Base-by-base conservation (phyloP, 345 rosid species). In the Salix caprea region DNA sequence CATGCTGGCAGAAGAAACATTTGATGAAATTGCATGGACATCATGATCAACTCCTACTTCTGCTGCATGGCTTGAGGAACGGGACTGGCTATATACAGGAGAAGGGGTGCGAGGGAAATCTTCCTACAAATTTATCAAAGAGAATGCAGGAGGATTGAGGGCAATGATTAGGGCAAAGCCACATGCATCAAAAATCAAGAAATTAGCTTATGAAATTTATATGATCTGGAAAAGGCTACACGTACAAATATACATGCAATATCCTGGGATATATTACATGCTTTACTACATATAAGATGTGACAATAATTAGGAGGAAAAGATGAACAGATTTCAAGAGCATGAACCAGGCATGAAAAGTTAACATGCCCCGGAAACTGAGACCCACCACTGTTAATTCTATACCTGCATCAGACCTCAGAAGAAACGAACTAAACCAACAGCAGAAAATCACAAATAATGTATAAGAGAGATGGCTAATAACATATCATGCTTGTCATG, bases 121-220 rank as follows among this genome's bases (percentile, higher is more conserved):
- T 80, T 82, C 86, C 92, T 89, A 86, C 70, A 28, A 82, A 37
- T 67, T 81, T 73, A 77, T 72, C 65, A 79, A 85, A 58, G 74
- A 76, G 52, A 50, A 70, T 52, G 58, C 7, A 7, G 68, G 3
- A 15, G 9, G 24, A 13, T n/a, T 18, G 19, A 28, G 30, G 81
- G 39, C 26, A 18, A 56, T n/a, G 61, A 19, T 62, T 74, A 74
- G 50, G 8, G 54, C 10, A 48, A 71, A 50, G 70, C 19, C 58
- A 26, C 23, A 66, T 21, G 18, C 70, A 73, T 28, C 16, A 69
- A 7, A 42, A 18, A 30, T 18, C 21, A 19, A 68, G 12, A 13
- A 52, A 36, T 68, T 37, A 54, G 21, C 36, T 42, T 21, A 21
- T 36, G 16, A 50, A 54, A 40, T 62, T 46, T 28, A 42, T 24